A percentile compares a stretch with the other conserved stretches of the same genome.
Evolutionary conservation across 2,329 filamentous ascomycete species (phyloP).

Genomic region (Monilinia fructigena): DNA sequence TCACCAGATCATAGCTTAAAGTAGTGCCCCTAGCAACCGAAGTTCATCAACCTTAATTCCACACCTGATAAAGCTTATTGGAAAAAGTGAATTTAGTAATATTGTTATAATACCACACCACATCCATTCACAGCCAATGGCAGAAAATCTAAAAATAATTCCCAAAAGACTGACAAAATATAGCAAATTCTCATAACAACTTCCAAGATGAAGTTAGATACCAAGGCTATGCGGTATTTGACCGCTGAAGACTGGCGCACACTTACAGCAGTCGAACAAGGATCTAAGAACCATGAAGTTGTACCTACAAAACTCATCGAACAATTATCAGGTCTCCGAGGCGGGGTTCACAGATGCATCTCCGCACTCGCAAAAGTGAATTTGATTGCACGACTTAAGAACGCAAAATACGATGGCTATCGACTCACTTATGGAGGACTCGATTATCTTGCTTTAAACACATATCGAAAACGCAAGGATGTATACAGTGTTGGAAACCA

Average conservation of each 20-base stretch:
- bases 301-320: constrained; percentile 89
- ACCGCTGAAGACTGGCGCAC: constrained; percentile 92
- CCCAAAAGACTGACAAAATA: neutral
- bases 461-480: constrained; percentile 73
- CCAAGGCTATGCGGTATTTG: constrained; percentile 89
- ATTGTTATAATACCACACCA: neutral
- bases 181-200: constrained; percentile 7
- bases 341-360: constrained; percentile 82
- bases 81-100: neutral
- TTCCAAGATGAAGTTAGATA: constrained; percentile 82
- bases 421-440: constrained; percentile 93
- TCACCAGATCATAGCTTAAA: constrained; percentile 24
- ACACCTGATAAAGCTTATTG: neutral
- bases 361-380: constrained; percentile 88
- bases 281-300: constrained; percentile 94
- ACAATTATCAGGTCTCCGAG: constrained; percentile 76
- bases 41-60: constrained; percentile 15
- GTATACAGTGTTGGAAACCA: constrained; percentile 93
- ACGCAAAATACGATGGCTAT: constrained; percentile 97
- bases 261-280: constrained; percentile 87
- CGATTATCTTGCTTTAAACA: constrained; percentile 94
- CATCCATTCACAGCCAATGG: constrained; percentile 8
- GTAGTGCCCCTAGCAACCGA: constrained; percentile 21
- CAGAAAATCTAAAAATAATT: constrained; percentile 19
- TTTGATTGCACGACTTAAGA: constrained; percentile 88